These are phyloP conservation scores for Arthroderma sp. DNA, from an alignment of 2,329 filamentous ascomycete species.

Conservation along the genomic window DNA sequence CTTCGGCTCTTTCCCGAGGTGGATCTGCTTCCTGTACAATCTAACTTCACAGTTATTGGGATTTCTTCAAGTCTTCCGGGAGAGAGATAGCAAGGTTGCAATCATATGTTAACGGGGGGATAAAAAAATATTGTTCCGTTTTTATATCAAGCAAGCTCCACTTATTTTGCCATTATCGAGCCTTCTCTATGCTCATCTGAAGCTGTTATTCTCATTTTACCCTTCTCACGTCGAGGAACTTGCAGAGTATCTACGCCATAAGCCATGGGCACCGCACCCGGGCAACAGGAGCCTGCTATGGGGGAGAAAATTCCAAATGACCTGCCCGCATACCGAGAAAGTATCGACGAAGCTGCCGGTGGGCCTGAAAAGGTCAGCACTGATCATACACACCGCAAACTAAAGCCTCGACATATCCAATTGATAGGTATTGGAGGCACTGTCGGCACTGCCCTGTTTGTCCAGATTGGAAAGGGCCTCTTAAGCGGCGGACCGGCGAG, in stretches of 20 bases:
- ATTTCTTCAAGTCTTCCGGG: not conserved
- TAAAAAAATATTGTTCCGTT: not conserved
- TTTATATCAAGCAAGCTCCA: not conserved
- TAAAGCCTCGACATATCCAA: constrained; percentile 37
- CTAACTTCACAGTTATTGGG: not conserved
- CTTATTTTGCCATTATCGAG: not conserved
- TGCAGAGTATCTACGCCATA: not conserved
- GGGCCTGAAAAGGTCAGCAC: constrained; percentile 14
- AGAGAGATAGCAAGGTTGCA: not conserved
- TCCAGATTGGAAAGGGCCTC: constrained; percentile 32
- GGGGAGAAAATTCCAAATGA: not conserved
- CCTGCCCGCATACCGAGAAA: not conserved
- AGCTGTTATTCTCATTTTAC: not conserved
- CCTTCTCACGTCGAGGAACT: not conserved
- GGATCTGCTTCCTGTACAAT: not conserved
- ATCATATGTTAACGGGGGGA: not conserved
- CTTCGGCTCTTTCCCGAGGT: not conserved
- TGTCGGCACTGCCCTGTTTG: constrained; percentile 35
- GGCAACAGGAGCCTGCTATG: not conserved
- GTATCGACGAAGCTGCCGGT: not conserved
- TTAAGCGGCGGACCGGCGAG: constrained; percentile 33
- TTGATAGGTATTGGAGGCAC: constrained; percentile 38
- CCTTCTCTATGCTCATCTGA: not conserved
- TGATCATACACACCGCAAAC: constrained; percentile 30
- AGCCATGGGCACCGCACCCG: not conserved